Conservation (phyloP, 768 basidiomycete species). For the Boletus reticulatus region DNA sequence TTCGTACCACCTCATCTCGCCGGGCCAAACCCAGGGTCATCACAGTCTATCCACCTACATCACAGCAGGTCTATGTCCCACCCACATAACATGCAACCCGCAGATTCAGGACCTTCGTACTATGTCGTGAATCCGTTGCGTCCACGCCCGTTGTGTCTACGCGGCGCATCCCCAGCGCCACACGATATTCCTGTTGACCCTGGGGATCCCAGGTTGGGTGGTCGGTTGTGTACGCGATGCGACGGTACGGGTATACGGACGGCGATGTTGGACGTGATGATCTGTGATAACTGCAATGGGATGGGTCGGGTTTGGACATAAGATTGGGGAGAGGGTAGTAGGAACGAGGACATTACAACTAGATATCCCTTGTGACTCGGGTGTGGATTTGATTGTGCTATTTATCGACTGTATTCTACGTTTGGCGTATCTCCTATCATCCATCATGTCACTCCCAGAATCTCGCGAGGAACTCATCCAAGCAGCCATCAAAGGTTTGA, state of each 20-base stretch:
- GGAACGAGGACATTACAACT: background rate
- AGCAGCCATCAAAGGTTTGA: conserved; percentile 38
- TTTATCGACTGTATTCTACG: background rate
- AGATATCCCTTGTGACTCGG: background rate
- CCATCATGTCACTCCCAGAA: conserved; percentile 34
- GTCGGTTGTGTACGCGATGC: conserved; percentile 63
- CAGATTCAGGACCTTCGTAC: conserved; percentile 12
- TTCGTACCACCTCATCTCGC: conserved; percentile 23
- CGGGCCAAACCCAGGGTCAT: background rate
- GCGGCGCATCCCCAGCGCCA: conserved; percentile 31
- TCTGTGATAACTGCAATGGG: conserved; percentile 61
- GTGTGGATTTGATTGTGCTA: background rate
- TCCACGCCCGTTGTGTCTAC: conserved; percentile 14
- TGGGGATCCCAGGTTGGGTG: conserved; percentile 72
- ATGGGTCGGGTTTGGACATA: conserved; percentile 53
- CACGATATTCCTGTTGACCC: conserved; percentile 48
- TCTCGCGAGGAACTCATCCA: conserved; percentile 51
- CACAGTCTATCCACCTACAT: background rate
- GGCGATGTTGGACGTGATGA: conserved; percentile 49
- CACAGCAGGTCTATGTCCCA: conserved; percentile 23
- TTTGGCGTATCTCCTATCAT: background rate
- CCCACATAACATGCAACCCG: background rate
- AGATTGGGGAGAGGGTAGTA: background rate
- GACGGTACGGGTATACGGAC: conserved; percentile 52
- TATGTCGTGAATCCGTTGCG: conserved; percentile 26